Evolutionary conservation across 2,329 filamentous ascomycete species (phyloP).

Genomic region (Colletotrichum graminicola): DNA sequence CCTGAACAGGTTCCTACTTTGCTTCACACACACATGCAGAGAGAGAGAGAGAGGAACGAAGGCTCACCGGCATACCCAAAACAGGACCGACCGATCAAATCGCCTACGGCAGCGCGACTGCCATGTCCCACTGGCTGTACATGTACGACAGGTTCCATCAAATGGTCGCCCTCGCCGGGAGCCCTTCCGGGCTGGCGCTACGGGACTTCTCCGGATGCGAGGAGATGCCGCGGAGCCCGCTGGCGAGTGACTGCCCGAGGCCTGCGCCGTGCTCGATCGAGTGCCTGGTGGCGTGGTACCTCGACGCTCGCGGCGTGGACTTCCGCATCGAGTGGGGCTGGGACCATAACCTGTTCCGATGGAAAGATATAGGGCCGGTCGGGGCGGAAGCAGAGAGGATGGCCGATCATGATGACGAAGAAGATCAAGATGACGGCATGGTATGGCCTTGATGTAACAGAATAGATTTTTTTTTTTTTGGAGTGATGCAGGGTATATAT

Average conservation of each 20-base stretch:
- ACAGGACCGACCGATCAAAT: constrained; percentile 41
- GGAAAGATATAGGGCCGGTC: constrained; percentile 25
- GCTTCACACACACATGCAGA: background rate
- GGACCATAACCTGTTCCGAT: constrained; percentile 19
- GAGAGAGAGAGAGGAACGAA: background rate
- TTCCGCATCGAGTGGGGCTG: constrained; percentile 42
- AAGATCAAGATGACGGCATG: constrained; percentile 23
- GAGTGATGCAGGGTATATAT: too few species aligned
- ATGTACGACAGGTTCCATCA: constrained; percentile 38
- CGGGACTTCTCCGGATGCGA: constrained; percentile 42
- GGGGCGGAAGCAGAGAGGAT: constrained; percentile 35
- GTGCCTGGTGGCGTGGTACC: constrained; percentile 40
- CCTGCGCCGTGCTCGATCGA: constrained; percentile 42
- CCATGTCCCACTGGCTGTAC: constrained; percentile 42
- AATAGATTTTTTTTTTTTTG: too few species aligned
- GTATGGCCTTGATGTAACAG: constrained; percentile 15
- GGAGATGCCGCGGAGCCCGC: constrained; percentile 34
- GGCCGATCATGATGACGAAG: constrained; percentile 13
- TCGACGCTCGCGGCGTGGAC: constrained; percentile 39
- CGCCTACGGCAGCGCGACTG: constrained; percentile 40
- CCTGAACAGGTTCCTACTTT: background rate
- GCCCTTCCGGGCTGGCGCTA: constrained; percentile 28
- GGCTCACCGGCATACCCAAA: constrained; percentile 4
- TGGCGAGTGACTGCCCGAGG: constrained; percentile 35
- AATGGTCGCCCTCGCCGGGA: constrained; percentile 40